These are phyloP conservation scores for Mycena galericulata DNA, from an alignment of 768 basidiomycete species.

Conservation along the genomic window DNA sequence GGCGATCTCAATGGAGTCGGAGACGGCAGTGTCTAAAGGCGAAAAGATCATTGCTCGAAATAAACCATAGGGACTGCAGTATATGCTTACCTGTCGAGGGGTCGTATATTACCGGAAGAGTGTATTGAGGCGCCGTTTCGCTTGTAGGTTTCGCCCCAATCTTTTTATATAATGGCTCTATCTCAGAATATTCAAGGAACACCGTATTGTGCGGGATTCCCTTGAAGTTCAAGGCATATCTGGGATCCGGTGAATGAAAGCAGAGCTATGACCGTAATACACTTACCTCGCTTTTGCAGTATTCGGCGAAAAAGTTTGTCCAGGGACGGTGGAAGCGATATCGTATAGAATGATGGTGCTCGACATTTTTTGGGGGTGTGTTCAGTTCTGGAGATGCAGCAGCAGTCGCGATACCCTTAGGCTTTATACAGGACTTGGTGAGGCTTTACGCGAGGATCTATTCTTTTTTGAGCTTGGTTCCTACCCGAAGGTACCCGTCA, in stretches of 20 bases:
- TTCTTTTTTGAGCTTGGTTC: no score
- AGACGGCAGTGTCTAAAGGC: conserved; percentile 39
- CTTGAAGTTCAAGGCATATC: conserved; percentile 52
- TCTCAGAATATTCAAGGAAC: conserved; percentile 66
- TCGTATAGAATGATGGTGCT: conserved; percentile 54
- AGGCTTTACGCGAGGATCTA: neutral
- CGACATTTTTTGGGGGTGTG: conserved; percentile 7
- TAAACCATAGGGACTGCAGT: neutral
- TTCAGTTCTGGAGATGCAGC: neutral
- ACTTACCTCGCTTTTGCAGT: conserved; percentile 47
- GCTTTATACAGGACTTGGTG: neutral
- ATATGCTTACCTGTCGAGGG: conserved; percentile 45
- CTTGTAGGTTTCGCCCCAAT: conserved; percentile 52
- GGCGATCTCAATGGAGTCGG: conserved; percentile 61
- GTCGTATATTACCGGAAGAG: conserved; percentile 64
- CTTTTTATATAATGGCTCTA: conserved; percentile 49
- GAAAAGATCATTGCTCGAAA: neutral
- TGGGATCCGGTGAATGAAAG: conserved; percentile 10
- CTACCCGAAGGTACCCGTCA: neutral
- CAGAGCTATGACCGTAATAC: neutral
- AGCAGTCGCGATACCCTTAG: neutral
- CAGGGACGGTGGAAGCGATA: conserved; percentile 44
- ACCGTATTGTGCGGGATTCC: conserved; percentile 56
- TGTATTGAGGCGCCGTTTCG: conserved; percentile 53
- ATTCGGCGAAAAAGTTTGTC: conserved; percentile 50